Conservation (phyloP, 1,284 basidiomycete species). For the Dichomitus squalens region DNA sequence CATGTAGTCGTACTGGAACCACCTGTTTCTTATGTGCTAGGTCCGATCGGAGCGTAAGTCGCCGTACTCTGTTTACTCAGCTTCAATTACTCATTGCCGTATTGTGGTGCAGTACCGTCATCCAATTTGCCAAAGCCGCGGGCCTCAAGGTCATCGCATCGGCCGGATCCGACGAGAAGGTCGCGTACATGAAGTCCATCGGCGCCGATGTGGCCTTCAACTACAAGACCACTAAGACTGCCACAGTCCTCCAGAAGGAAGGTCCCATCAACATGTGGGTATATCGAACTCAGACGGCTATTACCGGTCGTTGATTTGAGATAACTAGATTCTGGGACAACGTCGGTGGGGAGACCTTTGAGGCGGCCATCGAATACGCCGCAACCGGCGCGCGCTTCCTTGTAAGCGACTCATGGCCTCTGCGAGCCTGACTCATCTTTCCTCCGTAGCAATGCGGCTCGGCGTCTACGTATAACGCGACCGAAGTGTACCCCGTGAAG, state of each 20-base stretch:
- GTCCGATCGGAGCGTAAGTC: slow-evolving; percentile 25
- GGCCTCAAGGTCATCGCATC: slow-evolving; percentile 75
- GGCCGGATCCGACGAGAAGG: slow-evolving; percentile 73
- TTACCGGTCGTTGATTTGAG: not conserved
- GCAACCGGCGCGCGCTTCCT: slow-evolving; percentile 56
- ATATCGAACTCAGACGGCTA: not conserved
- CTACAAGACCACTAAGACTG: slow-evolving; percentile 65
- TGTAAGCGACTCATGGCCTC: slow-evolving; percentile 37
- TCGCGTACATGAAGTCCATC: slow-evolving; percentile 59
- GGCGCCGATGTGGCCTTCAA: no score
- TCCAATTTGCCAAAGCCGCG: slow-evolving; percentile 65
- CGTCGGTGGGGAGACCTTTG: slow-evolving; percentile 70
- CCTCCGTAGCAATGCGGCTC: slow-evolving; percentile 26
- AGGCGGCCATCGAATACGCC: slow-evolving; percentile 55
- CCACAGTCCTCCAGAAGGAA: slow-evolving; percentile 55
- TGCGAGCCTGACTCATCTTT: not conserved
- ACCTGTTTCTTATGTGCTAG: not conserved
- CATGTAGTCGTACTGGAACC: no score
- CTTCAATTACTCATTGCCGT: not conserved
- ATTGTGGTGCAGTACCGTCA: slow-evolving; percentile 38
- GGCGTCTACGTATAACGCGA: slow-evolving; percentile 36
- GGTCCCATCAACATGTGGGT: slow-evolving; percentile 56
- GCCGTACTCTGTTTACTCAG: not conserved
- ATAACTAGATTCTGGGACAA: slow-evolving; percentile 49
- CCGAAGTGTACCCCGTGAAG: slow-evolving; percentile 28